These are phyloP conservation scores for Santalum album DNA, from an alignment of 164 flowering plant species.

Conservation along the genomic window DNA sequence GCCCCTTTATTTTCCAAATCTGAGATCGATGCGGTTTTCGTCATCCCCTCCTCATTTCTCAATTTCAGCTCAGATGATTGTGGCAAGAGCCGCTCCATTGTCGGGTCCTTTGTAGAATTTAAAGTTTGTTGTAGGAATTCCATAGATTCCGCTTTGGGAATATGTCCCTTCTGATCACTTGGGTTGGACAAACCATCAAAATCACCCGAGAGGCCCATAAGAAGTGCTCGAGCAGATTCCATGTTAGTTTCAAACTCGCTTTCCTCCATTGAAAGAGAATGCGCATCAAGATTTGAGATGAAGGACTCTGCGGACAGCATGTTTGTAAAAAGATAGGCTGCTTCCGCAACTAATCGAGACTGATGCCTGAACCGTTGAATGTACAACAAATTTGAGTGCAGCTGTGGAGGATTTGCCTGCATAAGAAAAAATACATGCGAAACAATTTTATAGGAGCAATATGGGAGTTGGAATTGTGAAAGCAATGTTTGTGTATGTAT, in stretches of 20 bases:
- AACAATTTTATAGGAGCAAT: too few relatives aligned
- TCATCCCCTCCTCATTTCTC: slow-evolving; percentile 16
- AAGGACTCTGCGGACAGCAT: slow-evolving; percentile 90
- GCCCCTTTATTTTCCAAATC: slow-evolving; percentile 85
- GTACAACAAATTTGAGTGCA: slow-evolving; percentile 81
- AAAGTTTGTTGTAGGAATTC: slow-evolving; percentile 23
- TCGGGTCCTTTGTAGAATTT: slow-evolving; percentile 16
- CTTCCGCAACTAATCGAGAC: slow-evolving; percentile 72
- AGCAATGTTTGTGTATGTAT: too few relatives aligned
- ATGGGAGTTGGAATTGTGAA: too few relatives aligned
- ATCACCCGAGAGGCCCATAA: slow-evolving; percentile 51
- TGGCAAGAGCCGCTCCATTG: slow-evolving; percentile 6
- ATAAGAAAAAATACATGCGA: not conserved
- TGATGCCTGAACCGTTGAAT: slow-evolving; percentile 85
- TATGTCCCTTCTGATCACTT: slow-evolving; percentile 19
- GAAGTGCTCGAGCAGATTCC: slow-evolving; percentile 72
- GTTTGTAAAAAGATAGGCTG: slow-evolving; percentile 87
- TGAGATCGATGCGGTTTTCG: slow-evolving; percentile 48
- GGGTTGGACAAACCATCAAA: slow-evolving; percentile 23
- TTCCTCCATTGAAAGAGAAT: slow-evolving; percentile 89
- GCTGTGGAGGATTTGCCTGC: slow-evolving; percentile 97
- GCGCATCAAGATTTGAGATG: slow-evolving; percentile 71
- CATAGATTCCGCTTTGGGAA: slow-evolving; percentile 19
- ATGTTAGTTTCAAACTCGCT: slow-evolving; percentile 68
- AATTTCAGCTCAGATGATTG: slow-evolving; percentile 24